phyloP scores from a whole-genome alignment of 2,329 filamentous ascomycete species.

The Eurotiales sp. region DNA sequence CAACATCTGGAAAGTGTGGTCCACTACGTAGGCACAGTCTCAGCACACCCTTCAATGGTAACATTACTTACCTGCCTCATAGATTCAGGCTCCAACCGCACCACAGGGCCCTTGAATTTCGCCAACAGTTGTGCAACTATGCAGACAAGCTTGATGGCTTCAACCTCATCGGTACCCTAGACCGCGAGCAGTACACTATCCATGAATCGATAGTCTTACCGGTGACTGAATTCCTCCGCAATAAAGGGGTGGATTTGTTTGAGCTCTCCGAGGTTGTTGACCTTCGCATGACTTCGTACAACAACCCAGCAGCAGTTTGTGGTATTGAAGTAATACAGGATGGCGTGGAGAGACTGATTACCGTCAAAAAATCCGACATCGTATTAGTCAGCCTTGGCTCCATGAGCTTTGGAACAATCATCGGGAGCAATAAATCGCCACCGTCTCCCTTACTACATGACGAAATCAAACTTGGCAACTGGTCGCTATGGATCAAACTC shows the following conservation, averaged over 20 bases:
- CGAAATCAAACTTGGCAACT: conserved; percentile 27
- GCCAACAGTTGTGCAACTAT: conserved; percentile 22
- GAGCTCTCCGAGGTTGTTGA: conserved; percentile 21
- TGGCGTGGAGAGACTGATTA: conserved; percentile 20
- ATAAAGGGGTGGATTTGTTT: conserved; percentile 26
- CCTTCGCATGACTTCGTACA: conserved; percentile 18
- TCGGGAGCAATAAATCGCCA: conserved; percentile 28
- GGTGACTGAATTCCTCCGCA: conserved; percentile 21
- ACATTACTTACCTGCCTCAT: neutral
- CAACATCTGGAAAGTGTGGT: conserved; percentile 24
- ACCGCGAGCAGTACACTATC: conserved; percentile 24
- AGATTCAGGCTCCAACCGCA: conserved; percentile 22
- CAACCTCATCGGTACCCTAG: conserved; percentile 21
- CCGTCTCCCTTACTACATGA: conserved; percentile 6
- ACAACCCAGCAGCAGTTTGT: conserved; percentile 25
- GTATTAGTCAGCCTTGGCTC: conserved; percentile 40
- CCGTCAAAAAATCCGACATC: conserved; percentile 31
- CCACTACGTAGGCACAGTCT: conserved; percentile 18
- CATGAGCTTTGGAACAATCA: conserved; percentile 29
- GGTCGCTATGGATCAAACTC: conserved; percentile 37
- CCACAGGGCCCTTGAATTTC: conserved; percentile 24
- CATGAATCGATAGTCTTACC: conserved; percentile 25
- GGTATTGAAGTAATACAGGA: conserved; percentile 24
- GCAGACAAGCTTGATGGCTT: conserved; percentile 21
- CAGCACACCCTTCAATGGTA: neutral